Evolutionary conservation across 441 rosid species (phyloP), one percentile per base, ranked within the genome.

Genomic region (Gossypium schwendimanii): DNA sequence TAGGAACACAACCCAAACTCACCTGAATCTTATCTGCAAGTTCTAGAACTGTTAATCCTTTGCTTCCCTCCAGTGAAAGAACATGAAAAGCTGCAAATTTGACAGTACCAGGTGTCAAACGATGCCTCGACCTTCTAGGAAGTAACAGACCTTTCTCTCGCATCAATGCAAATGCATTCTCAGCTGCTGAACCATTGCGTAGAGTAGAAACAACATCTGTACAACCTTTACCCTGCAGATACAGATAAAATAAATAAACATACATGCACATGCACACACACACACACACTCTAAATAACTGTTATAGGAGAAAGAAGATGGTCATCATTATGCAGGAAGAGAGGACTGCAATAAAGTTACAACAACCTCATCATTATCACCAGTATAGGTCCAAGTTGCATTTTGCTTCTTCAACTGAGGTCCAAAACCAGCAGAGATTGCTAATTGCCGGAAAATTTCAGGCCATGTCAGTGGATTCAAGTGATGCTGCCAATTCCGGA

Each of bases 1-100:
- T 3, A 50, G 47, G 47, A 68, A 52, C 71, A 68, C 11, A 17
- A 75, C 5, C 50, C 60, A 72, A 53, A 71, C 81, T 63, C 75
- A 89, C 98, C 95, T 94, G 98, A 85, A 94, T 94, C 89, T 83
- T 96, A 11, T 94, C 98, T 21, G 99, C 99, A 78, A 96, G 97
- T 77, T 96, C 98, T 65, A 92, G 74, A 47, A 96, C 93, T 2
- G 94, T 89, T 70, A 96, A 83, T 57, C 99, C 99, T 75, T 89
- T 89, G 82, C 93, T 84, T 74, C 98, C 98, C 85, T 96, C 97
- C 45, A 94, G 89, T 50, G 99, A 96, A 50, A 96, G 97, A 85
- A 96, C 96, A 83, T 96, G 98, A 83, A 96, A 96, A 68, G 99
- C 99, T 28, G 99, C 99, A 87, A 89, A 96, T 76, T 96, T 94